Evolutionary conservation across 129 eudicot species (phyloP).

Genomic region (Flaveria robusta): DNA sequence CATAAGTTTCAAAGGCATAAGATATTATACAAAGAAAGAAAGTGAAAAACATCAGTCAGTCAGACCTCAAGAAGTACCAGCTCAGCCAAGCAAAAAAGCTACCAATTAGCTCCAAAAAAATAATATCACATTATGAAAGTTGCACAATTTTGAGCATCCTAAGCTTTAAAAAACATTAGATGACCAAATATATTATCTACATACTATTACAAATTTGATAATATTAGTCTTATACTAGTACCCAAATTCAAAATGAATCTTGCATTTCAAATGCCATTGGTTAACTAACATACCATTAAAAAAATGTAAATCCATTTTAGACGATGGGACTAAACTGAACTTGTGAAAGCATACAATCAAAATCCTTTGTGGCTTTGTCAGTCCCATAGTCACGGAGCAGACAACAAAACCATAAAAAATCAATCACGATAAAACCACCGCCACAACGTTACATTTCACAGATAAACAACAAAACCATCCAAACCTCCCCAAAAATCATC

Average conservation of each 20-base stretch:
- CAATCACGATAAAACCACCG: neutral
- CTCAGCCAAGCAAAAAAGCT: conserved; percentile 8
- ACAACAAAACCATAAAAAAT: conserved; percentile 16
- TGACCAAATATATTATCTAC: neutral
- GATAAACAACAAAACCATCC: neutral
- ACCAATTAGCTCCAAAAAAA: neutral
- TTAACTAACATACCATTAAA: neutral
- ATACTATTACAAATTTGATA: conserved; percentile 3
- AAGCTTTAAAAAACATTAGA: neutral
- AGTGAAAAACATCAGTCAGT: neutral
- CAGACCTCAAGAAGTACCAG: neutral
- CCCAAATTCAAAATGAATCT: conserved; percentile 6
- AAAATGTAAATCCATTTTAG: neutral
- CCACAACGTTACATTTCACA: conserved; percentile 17
- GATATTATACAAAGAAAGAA: neutral
- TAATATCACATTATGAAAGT: neutral
- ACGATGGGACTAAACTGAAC: conserved; percentile 6
- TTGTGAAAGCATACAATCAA: conserved; percentile 6
- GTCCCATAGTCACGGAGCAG: conserved; percentile 8
- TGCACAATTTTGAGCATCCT: neutral
- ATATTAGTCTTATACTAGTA: conserved; percentile 16
- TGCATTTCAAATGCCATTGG: conserved; percentile 1
- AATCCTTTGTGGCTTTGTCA: neutral
- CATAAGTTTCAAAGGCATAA: neutral
- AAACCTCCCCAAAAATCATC: conserved; percentile 8